phyloP scores from a whole-genome alignment of 805 yeast species.

The Yamadazyma philogaea region DNA sequence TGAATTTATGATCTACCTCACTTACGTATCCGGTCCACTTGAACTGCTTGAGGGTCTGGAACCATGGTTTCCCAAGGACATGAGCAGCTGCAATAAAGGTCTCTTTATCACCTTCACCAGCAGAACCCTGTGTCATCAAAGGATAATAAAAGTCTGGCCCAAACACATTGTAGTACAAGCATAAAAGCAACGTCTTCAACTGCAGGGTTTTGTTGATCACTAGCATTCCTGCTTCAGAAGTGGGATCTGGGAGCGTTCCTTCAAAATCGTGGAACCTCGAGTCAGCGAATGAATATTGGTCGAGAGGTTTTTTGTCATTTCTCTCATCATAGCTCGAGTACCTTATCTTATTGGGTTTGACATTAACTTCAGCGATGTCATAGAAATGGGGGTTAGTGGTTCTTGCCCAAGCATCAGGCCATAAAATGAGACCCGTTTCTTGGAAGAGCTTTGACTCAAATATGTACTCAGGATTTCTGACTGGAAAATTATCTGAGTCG shows the following conservation, averaged over 20 bases:
- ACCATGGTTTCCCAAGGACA: slow-evolving; percentile 45
- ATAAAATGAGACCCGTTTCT: slow-evolving; percentile 49
- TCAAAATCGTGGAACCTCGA: slow-evolving; percentile 55
- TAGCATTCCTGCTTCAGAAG: slow-evolving; percentile 70
- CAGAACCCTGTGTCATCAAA: slow-evolving; percentile 64
- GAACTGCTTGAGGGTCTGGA: slow-evolving; percentile 49
- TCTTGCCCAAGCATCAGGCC: slow-evolving; percentile 75
- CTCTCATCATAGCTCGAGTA: slow-evolving; percentile 36
- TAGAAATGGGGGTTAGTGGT: slow-evolving; percentile 60
- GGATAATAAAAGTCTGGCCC: slow-evolving; percentile 71
- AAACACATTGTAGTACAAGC: slow-evolving; percentile 60
- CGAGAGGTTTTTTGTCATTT: slow-evolving; percentile 25
- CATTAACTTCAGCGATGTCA: slow-evolving; percentile 46
- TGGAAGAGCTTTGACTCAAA: slow-evolving; percentile 43
- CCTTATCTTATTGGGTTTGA: slow-evolving; percentile 31
- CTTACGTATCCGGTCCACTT: slow-evolving; percentile 35
- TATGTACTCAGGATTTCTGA: slow-evolving; percentile 41
- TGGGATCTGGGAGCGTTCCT: slow-evolving; percentile 63
- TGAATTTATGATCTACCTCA: slow-evolving; percentile 24
- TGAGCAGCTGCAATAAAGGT: slow-evolving; percentile 70
- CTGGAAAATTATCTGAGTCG: slow-evolving; percentile 52
- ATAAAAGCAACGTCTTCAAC: slow-evolving; percentile 52
- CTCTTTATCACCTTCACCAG: slow-evolving; percentile 82
- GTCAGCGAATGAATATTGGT: slow-evolving; percentile 26
- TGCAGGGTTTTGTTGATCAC: slow-evolving; percentile 60